Evolutionary conservation across 768 basidiomycete species (phyloP).

Genomic region (Kondoa malvinella): DNA sequence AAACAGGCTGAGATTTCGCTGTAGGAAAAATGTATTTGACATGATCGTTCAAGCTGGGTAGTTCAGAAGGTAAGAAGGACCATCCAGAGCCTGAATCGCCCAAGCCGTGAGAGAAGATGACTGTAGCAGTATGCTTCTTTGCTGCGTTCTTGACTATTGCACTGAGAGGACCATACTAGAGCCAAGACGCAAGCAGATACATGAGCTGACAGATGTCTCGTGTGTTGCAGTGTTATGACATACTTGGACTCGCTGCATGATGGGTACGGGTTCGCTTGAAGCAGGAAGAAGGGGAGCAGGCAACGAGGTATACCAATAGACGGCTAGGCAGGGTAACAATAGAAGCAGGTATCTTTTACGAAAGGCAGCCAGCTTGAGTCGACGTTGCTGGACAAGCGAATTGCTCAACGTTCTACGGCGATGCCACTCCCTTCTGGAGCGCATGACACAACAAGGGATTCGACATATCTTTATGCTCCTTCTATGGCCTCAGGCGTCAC

Average conservation of each 20-base stretch:
- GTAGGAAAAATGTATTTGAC: constrained; percentile 15
- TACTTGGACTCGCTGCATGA: too few species aligned
- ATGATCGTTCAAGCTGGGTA: constrained; percentile 3
- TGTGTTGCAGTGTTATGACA: too few species aligned
- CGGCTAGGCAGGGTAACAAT: not conserved
- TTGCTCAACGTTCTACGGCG: too few species aligned
- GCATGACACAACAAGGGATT: too few species aligned
- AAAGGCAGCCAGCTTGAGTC: not conserved
- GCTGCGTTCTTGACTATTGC: constrained; percentile 5
- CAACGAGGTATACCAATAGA: not conserved
- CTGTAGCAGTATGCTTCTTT: constrained; percentile 14
- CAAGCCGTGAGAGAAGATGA: constrained; percentile 15
- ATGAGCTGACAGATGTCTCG: not conserved
- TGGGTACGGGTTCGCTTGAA: not conserved
- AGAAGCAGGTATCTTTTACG: not conserved
- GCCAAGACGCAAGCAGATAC: not conserved
- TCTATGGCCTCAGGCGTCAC: too few species aligned
- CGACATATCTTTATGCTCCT: too few species aligned
- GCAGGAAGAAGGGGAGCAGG: not conserved
- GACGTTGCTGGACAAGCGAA: too few species aligned
- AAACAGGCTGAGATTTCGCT: constrained; percentile 12
- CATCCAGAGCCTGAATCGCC: constrained; percentile 4
- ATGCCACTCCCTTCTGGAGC: too few species aligned
- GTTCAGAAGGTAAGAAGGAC: constrained; percentile 16
- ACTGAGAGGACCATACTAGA: not conserved